A percentile compares a stretch with the other conserved stretches of the same genome.
Conservation (phyloP, 2,329 filamentous ascomycete genomes). For the Neonectria coccinea region DNA sequence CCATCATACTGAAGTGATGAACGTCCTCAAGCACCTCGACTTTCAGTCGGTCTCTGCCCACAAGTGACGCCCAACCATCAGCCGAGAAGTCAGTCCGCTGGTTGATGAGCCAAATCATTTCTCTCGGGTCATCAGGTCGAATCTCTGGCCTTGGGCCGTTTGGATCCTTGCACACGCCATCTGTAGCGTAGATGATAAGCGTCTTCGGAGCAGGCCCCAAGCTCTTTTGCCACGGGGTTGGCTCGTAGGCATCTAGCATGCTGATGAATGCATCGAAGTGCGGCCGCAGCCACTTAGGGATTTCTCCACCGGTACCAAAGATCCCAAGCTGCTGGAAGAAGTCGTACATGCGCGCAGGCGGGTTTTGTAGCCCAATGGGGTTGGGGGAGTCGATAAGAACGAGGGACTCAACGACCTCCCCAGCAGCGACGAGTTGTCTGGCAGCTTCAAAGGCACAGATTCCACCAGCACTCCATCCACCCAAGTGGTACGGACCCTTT, state of each 20-base stretch:
- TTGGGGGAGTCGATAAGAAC: conserved; percentile 76
- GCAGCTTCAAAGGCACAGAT: conserved; percentile 77
- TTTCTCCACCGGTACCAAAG: conserved; percentile 72
- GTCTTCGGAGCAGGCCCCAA: conserved; percentile 68
- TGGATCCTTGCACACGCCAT: conserved; percentile 78
- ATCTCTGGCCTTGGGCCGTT: conserved; percentile 68
- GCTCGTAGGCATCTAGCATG: conserved; percentile 76
- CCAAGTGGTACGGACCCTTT: conserved; percentile 73
- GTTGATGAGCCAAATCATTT: conserved; percentile 77
- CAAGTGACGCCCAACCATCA: conserved; percentile 41
- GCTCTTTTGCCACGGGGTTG: conserved; percentile 68
- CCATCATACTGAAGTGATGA: conserved; percentile 41
- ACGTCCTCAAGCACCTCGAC: conserved; percentile 33
- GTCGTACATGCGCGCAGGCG: conserved; percentile 71
- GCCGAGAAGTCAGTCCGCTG: conserved; percentile 74
- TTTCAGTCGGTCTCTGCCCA: conserved; percentile 24
- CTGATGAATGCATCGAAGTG: conserved; percentile 78
- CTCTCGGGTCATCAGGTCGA: conserved; percentile 62
- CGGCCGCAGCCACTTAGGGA: conserved; percentile 78
- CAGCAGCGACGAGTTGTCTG: conserved; percentile 67
- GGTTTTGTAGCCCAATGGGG: conserved; percentile 75
- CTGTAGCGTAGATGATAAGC: conserved; percentile 77
- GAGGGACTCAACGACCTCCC: conserved; percentile 69
- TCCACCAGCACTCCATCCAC: conserved; percentile 83
- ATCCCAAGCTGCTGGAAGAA: conserved; percentile 81